Conservation (phyloP, 805 yeast species). For the Debaryomyces hansenii region DNA sequence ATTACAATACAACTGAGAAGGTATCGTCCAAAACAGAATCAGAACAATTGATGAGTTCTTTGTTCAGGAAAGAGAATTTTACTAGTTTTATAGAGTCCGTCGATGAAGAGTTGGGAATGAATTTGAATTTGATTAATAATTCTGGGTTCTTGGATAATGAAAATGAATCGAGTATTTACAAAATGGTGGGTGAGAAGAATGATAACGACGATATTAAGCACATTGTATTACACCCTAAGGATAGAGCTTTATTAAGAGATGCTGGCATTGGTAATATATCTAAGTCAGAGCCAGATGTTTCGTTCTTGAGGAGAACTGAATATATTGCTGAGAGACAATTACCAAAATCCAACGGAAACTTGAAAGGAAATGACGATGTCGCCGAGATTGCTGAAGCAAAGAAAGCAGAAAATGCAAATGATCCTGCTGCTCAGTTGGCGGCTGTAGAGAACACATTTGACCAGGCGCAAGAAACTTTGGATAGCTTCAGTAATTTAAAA, state of each 20-base stretch:
- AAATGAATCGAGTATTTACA: constrained; percentile 46
- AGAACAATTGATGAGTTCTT: constrained; percentile 60
- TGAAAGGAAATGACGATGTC: constrained; percentile 17
- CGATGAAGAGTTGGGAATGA: constrained; percentile 71
- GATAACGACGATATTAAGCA: constrained; percentile 27
- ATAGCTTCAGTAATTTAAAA: constrained; percentile 45
- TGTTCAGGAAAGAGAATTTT: constrained; percentile 75
- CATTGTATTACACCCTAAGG: constrained; percentile 69
- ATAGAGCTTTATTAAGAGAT: constrained; percentile 73
- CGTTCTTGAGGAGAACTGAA: constrained; percentile 93
- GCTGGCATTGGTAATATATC: constrained; percentile 56
- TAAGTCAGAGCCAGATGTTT: constrained; percentile 52
- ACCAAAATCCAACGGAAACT: constrained; percentile 16
- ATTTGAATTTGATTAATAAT: constrained; percentile 65
- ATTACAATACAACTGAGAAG: constrained; percentile 44
- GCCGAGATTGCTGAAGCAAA: constrained; percentile 26
- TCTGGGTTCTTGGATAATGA: constrained; percentile 68
- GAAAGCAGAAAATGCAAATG: constrained; percentile 34
- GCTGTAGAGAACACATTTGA: constrained; percentile 81
- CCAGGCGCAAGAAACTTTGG: constrained; percentile 48
- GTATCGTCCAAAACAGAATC: constrained; percentile 37
- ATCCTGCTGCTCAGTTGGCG: constrained; percentile 62
- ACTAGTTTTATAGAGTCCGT: constrained; percentile 55
- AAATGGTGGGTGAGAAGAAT: constrained; percentile 13
- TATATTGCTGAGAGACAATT: constrained; percentile 69